These are phyloP conservation scores for Penicillium sp. DNA, from an alignment of 2,329 filamentous ascomycete genomes.

Conservation along the genomic window DNA sequence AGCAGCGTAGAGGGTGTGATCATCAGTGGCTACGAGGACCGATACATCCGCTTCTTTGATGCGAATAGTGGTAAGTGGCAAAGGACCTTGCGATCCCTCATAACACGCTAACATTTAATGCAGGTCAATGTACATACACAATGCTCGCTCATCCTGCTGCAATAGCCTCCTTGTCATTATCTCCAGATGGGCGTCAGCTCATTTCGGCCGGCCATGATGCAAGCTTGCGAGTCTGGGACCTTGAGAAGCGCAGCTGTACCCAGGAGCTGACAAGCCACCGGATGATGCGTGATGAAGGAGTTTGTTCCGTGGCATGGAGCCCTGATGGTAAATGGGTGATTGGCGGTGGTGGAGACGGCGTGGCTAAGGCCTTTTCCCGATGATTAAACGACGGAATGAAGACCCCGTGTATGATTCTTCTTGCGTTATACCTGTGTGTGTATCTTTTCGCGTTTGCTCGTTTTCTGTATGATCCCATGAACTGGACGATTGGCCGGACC, in stretches of 20 bases:
- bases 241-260: slow-evolving; percentile 91
- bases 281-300: slow-evolving; percentile 92
- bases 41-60: slow-evolving; percentile 95
- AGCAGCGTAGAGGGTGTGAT: slow-evolving; percentile 87
- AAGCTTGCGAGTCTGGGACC: slow-evolving; percentile 91
- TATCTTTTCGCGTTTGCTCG: slow-evolving; percentile 23
- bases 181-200: slow-evolving; percentile 88
- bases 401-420: slow-evolving; percentile 30
- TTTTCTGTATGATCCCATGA: slow-evolving; percentile 30
- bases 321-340: slow-evolving; percentile 93
- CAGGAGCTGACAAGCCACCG: slow-evolving; percentile 93
- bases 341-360: slow-evolving; percentile 88
- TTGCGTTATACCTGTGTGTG: slow-evolving; percentile 22
- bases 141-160: slow-evolving; percentile 96
- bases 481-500: slow-evolving; percentile 36
- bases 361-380: slow-evolving; percentile 80
- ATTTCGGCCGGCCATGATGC: slow-evolving; percentile 96
- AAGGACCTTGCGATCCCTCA: neutral
- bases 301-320: slow-evolving; percentile 93
- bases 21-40: slow-evolving; percentile 94
- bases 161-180: slow-evolving; percentile 87
- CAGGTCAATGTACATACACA: slow-evolving; percentile 98
- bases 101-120: slow-evolving; percentile 18
- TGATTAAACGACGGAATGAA: slow-evolving; percentile 29
- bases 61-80: slow-evolving; percentile 86